Evolutionary conservation across 805 yeast genomes (phyloP), one percentile per base, ranked within the genome.

Genomic region (Wickerhamomyces bisporus): DNA sequence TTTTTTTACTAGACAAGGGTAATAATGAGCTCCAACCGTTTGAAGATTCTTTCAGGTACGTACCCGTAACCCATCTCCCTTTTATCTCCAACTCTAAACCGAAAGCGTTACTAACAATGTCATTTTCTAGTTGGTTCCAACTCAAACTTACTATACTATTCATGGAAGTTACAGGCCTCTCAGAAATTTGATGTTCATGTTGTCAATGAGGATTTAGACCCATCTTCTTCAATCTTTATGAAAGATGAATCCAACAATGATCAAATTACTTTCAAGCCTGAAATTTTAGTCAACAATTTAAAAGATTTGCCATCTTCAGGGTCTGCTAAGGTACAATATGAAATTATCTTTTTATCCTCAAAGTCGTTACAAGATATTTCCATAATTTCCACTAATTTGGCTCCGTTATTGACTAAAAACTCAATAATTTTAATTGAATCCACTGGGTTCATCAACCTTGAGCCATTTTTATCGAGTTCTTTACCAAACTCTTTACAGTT

Each of bases 381-480:
- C 4, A 52, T 64, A 1, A 29, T 68, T 11, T 62, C 74, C 16
- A 41, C 64, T 3, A 60, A 62, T 29, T 48, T 75, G 32, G 48
- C 61, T 6, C 55, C 67, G 0, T 43, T 68, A 19, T 44, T 74
- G 26, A 61, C 60, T 35, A 57, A 56, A 43, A 70, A 55, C 29
- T 70, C 87, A 19, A 63, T 78, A 25, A 61, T 84, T 3, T 62
- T 83, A 19, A 62, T 84, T 26, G 94, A 84, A 60, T 73, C 80
- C 34, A 76, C 86, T 2, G 86, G 86, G 4, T 83, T 74, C 53
- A 75, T 84, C 40, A 81, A 81, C 55, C 57, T 84, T 36, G 91
- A 84, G 56, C 83, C 85, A 7, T 82, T 82, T 53, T 70, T 81
- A 28, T 73, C 78, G 40, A 75, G 86, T 34, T 80, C 87, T 16